Evolutionary conservation across 495 filamentous ascomycete species (phyloP).

Genomic region (Penicillium psychrofluorescens): DNA sequence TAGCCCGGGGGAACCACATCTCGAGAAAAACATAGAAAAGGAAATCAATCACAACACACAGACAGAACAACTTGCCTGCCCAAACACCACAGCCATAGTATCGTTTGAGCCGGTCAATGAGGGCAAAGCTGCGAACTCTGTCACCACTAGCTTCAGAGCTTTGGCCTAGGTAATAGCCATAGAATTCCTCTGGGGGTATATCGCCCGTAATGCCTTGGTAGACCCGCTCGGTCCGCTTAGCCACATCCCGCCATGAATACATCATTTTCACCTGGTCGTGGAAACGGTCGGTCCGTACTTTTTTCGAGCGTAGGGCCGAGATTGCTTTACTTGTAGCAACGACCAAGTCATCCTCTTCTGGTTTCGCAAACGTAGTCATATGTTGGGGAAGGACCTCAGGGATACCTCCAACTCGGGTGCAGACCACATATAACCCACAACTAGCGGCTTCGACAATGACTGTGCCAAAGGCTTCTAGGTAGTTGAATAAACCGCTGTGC

Average conservation of each 20-base stretch:
- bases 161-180: slow-evolving; percentile 63
- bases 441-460: slow-evolving; percentile 95
- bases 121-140: slow-evolving; percentile 72
- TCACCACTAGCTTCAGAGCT: slow-evolving; percentile 65
- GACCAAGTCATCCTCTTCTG: slow-evolving; percentile 88
- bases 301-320: slow-evolving; percentile 66
- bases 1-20: slow-evolving; percentile 72
- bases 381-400: slow-evolving; percentile 89
- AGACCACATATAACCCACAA: slow-evolving; percentile 93
- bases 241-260: slow-evolving; percentile 97
- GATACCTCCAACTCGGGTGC: slow-evolving; percentile 92
- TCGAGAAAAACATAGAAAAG: slow-evolving; percentile 81
- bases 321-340: slow-evolving; percentile 77
- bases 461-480: slow-evolving; percentile 95
- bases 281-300: slow-evolving; percentile 85
- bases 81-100: slow-evolving; percentile 99
- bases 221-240: slow-evolving; percentile 83
- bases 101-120: slow-evolving; percentile 89
- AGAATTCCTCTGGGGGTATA: slow-evolving; percentile 79
- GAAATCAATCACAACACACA: slow-evolving; percentile 94
- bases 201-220: slow-evolving; percentile 86
- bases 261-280: slow-evolving; percentile 95
- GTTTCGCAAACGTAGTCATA: slow-evolving; percentile 91
- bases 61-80: slow-evolving; percentile 94
- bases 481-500: too few relatives aligned